Evolutionary conservation across 768 basidiomycete genomes (phyloP).

Genomic region (Tylopilus sp.): DNA sequence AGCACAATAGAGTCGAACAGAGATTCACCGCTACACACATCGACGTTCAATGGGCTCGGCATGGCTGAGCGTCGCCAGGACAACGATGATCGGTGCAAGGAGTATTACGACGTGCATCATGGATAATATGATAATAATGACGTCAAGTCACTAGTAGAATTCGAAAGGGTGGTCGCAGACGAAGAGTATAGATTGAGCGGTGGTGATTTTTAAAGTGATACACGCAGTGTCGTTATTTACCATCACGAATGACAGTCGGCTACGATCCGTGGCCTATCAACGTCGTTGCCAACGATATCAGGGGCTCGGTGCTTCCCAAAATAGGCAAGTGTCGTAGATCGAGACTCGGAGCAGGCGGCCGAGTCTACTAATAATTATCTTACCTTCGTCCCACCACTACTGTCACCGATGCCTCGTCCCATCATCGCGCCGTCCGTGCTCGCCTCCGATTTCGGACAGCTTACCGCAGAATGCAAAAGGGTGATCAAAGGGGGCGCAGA

Average conservation of each 20-base stretch:
- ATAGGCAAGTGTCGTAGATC: constrained; percentile 29
- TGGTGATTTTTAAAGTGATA: background rate
- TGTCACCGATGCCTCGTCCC: constrained; percentile 77
- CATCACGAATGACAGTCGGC: background rate
- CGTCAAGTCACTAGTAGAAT: background rate
- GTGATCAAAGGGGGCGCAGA: constrained; percentile 96
- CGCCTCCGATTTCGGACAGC: constrained; percentile 94
- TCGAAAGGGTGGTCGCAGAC: constrained; percentile 6
- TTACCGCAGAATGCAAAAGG: constrained; percentile 91
- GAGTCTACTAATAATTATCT: background rate
- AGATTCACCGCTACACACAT: constrained; percentile 32
- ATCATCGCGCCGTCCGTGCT: constrained; percentile 98
- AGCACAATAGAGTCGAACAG: constrained; percentile 1
- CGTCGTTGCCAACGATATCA: background rate
- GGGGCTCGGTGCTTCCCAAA: constrained; percentile 2
- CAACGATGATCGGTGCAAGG: constrained; percentile 35
- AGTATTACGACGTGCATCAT: constrained; percentile 24
- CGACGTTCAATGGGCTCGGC: constrained; percentile 44
- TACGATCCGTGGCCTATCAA: constrained; percentile 5
- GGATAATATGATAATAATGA: background rate
- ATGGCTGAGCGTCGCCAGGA: constrained; percentile 31
- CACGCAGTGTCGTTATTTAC: background rate
- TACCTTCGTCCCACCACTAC: constrained; percentile 6
- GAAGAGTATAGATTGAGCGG: background rate
- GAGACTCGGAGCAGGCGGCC: constrained; percentile 1